Conservation (phyloP, 1,284 basidiomycete species). For the Xerocomus minutiporus region DNA sequence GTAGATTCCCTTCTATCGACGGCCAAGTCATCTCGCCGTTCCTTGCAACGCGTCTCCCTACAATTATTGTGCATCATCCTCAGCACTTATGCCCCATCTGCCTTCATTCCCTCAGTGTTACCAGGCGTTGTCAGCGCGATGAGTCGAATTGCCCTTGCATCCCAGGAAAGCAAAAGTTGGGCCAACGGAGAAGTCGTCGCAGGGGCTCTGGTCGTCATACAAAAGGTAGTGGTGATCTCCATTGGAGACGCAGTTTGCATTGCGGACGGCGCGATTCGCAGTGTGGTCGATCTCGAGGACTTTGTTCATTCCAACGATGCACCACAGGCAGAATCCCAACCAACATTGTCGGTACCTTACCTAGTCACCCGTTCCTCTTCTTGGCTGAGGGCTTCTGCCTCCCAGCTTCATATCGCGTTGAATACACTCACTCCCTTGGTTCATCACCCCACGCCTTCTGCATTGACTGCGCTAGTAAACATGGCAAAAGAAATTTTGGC, state of each 20-base stretch:
- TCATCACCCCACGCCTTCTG: conserved; percentile 62
- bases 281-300: conserved; percentile 58
- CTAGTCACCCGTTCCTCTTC: conserved; percentile 48
- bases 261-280: conserved; percentile 53
- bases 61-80: conserved; percentile 58
- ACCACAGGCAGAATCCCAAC: conserved; percentile 9
- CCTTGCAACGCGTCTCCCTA: conserved; percentile 64
- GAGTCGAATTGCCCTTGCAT: conserved; percentile 62
- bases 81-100: conserved; percentile 54
- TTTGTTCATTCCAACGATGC: conserved; percentile 37
- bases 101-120: conserved; percentile 67
- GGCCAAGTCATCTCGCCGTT: conserved; percentile 50
- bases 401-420: conserved; percentile 65
- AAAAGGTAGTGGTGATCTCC: conserved; percentile 50
- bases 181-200: conserved; percentile 61
- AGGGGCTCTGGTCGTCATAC: conserved; percentile 53
- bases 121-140: conserved; percentile 79
- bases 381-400: conserved; percentile 62
- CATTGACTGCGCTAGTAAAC: conserved; percentile 51
- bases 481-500: conserved; percentile 55
- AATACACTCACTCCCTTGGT: conserved; percentile 57
- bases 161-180: conserved; percentile 53
- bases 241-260: conserved; percentile 64
- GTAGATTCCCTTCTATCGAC: conserved; percentile 64
- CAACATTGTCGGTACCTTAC: conserved; percentile 33